phyloP scores from a whole-genome alignment of 2,329 filamentous ascomycete species.

The Peltaster fructicola region DNA sequence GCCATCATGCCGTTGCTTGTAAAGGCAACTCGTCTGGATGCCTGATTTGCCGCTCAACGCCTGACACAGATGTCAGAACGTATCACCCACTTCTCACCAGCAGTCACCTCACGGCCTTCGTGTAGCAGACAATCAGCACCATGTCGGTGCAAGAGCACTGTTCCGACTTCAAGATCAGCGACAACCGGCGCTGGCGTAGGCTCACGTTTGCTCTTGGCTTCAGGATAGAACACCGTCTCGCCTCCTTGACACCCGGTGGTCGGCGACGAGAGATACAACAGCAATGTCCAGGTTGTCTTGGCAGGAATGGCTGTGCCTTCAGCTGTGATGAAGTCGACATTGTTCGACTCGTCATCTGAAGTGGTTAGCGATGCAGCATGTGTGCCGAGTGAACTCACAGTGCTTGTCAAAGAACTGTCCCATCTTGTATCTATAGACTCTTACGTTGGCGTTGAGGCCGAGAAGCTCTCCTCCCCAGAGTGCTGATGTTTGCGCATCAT shows the following conservation, averaged over 20 bases:
- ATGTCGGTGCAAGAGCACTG: conserved; percentile 74
- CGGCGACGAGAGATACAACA: conserved; percentile 69
- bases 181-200: conserved; percentile 39
- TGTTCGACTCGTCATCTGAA: conserved; percentile 73
- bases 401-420: conserved; percentile 88
- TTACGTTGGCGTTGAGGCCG: conserved; percentile 76
- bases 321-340: conserved; percentile 39
- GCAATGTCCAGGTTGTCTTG: conserved; percentile 76
- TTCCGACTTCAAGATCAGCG: conserved; percentile 63
- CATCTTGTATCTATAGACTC: conserved; percentile 70
- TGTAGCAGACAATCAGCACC: conserved; percentile 80
- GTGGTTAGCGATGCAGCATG: background rate
- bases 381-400: conserved; percentile 40
- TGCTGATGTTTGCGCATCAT: conserved; percentile 17
- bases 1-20: conserved; percentile 35
- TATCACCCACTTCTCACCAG: conserved; percentile 82
- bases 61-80: conserved; percentile 62
- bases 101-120: conserved; percentile 61
- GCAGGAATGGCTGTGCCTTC: conserved; percentile 28
- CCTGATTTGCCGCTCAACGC: conserved; percentile 23
- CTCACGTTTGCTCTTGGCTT: conserved; percentile 26
- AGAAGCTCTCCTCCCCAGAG: conserved; percentile 65
- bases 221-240: conserved; percentile 81
- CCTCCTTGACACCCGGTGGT: conserved; percentile 63
- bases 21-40: conserved; percentile 17